phyloP scores from a whole-genome alignment of 2,329 filamentous ascomycete species.

The Neurospora sp. region DNA sequence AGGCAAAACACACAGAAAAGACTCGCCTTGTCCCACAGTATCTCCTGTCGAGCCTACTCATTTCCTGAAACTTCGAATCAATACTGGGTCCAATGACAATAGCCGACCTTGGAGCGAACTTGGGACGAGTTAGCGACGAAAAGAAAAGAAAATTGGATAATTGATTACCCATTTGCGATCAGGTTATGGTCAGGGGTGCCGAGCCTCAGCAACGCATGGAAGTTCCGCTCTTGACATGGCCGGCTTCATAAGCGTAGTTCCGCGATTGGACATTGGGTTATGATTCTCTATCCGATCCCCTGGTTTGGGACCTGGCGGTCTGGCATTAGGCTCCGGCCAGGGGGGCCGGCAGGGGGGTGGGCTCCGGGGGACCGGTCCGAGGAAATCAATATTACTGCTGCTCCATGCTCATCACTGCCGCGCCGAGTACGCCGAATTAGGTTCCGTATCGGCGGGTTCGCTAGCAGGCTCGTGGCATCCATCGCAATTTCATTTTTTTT shows the following conservation, averaged over 20 bases:
- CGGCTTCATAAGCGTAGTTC: background rate
- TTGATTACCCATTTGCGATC: background rate
- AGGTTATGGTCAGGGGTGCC: background rate
- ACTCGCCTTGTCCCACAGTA: background rate
- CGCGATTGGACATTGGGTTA: background rate
- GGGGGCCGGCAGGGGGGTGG: background rate
- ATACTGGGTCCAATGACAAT: background rate
- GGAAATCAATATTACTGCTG: background rate
- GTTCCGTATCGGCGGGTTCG: background rate
- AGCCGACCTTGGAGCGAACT: background rate
- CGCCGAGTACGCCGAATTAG: background rate
- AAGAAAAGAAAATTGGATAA: background rate
- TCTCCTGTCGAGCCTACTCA: background rate
- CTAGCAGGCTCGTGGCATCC: background rate
- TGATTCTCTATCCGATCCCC: background rate
- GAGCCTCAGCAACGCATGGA: background rate
- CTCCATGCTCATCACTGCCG: background rate
- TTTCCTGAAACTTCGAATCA: background rate
- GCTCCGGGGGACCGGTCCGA: background rate
- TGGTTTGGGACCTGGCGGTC: background rate
- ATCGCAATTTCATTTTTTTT: constrained; percentile 2
- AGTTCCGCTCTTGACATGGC: background rate
- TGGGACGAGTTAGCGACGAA: background rate
- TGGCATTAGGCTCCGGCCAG: background rate
- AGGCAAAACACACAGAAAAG: background rate